Percentiles rank a stretch among this genome's conserved stretches.
These are phyloP conservation scores for Trichosporon inkin DNA, from an alignment of 1,284 basidiomycete genomes.

Conservation along the genomic window DNA sequence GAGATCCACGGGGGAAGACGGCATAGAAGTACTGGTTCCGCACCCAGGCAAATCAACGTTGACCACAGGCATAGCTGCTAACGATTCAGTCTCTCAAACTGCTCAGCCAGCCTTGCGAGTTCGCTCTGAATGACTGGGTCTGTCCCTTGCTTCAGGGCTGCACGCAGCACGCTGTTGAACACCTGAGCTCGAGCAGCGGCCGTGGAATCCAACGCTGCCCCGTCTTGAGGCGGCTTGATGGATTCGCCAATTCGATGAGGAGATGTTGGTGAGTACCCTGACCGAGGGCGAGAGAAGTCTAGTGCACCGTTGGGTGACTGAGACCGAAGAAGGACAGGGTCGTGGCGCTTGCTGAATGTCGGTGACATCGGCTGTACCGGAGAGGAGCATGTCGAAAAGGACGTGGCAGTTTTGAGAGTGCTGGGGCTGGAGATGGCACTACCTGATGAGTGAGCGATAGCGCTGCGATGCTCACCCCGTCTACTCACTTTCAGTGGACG, in stretches of 20 bases:
- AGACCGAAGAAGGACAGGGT: too few relatives aligned
- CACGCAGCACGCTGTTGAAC: background rate
- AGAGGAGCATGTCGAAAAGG: too few relatives aligned
- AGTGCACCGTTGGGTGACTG: too few relatives aligned
- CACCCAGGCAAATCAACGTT: background rate
- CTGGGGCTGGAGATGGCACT: too few relatives aligned
- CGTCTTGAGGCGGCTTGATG: background rate
- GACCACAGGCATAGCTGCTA: background rate
- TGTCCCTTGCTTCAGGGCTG: background rate
- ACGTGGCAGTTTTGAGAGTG: too few relatives aligned
- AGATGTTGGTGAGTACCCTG: background rate
- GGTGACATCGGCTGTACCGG: too few relatives aligned
- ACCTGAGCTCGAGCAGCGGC: background rate
- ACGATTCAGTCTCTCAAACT: background rate
- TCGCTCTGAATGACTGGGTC: background rate
- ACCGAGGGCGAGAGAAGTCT: background rate
- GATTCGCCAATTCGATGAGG: background rate
- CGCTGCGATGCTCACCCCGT: too few relatives aligned
- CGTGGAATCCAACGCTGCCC: background rate
- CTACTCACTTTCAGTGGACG: too few relatives aligned
- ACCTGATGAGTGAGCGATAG: too few relatives aligned
- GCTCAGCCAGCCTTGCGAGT: background rate
- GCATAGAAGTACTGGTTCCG: background rate
- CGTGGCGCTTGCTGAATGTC: too few relatives aligned
- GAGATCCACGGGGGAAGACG: too few relatives aligned